phyloP scores from a whole-genome alignment of 176 grass and related monocot genomes.

The Oryza nivara region DNA sequence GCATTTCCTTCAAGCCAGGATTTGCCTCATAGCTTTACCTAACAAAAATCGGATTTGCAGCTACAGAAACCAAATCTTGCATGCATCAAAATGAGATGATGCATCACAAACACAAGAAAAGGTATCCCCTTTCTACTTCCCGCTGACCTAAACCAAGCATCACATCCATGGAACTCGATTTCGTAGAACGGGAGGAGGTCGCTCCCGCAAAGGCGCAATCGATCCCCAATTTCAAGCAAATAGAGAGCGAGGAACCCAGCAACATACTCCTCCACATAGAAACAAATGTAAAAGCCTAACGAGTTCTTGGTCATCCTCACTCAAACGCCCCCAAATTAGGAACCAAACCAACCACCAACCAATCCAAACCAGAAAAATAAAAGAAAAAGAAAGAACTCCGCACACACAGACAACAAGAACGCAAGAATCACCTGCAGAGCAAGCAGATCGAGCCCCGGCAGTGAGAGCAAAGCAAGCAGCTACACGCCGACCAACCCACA shows the following conservation, averaged over 20 bases:
- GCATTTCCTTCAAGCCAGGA: not conserved
- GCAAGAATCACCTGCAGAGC: conserved; percentile 41
- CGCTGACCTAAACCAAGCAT: not conserved
- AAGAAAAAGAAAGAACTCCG: not conserved
- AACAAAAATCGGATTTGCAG: not conserved
- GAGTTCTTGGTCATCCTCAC: not conserved
- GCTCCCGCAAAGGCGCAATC: not conserved
- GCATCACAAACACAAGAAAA: not conserved
- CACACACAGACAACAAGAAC: not conserved
- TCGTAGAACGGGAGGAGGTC: not conserved
- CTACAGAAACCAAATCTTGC: not conserved
- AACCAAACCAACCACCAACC: not conserved
- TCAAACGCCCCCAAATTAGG: not conserved
- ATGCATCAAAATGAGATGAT: not conserved
- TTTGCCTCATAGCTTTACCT: not conserved
- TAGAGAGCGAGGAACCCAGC: not conserved
- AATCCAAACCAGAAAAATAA: not conserved
- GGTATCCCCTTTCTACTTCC: not conserved
- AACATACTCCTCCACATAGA: not conserved
- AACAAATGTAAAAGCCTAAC: not conserved
- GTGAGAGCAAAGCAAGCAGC: not conserved
- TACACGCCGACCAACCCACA: not conserved
- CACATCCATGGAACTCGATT: not conserved
- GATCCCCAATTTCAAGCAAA: not conserved
- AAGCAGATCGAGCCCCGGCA: not conserved